Percentiles rank a stretch among this genome's conserved stretches.
These are phyloP conservation scores for Alnus glutinosa DNA, from an alignment of 306 rosid species.

Conservation along the genomic window DNA sequence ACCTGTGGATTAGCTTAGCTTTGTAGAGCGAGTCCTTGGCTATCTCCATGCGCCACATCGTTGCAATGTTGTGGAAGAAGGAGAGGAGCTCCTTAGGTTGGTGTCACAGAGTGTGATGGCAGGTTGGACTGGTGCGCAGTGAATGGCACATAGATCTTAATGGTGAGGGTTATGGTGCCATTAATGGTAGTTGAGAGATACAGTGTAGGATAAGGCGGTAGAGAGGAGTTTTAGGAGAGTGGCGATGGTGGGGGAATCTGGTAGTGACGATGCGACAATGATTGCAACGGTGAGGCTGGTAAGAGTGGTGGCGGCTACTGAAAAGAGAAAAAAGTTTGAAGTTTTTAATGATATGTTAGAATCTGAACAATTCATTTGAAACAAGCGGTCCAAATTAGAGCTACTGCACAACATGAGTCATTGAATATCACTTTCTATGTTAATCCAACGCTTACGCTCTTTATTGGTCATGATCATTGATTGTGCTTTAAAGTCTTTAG, in stretches of 20 bases:
- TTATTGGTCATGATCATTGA: too few relatives aligned
- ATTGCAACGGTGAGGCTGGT: too few relatives aligned
- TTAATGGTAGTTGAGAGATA: slow-evolving; percentile 34
- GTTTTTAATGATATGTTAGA: too few relatives aligned
- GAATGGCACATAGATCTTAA: slow-evolving; percentile 78
- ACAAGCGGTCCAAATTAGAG: too few relatives aligned
- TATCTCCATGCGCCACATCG: slow-evolving; percentile 89
- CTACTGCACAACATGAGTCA: too few relatives aligned
- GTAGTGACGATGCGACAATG: too few relatives aligned
- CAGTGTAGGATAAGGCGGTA: slow-evolving; percentile 32
- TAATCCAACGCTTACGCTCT: too few relatives aligned
- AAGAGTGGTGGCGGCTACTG: too few relatives aligned
- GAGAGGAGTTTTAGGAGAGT: slow-evolving; percentile 48
- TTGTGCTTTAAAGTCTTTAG: too few relatives aligned
- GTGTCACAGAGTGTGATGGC: slow-evolving; percentile 77
- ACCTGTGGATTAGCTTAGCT: slow-evolving; percentile 87
- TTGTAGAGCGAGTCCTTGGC: slow-evolving; percentile 90
- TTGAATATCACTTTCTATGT: too few relatives aligned
- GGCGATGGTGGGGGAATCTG: not conserved
- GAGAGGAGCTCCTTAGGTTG: slow-evolving; percentile 48
- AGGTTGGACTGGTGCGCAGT: slow-evolving; percentile 61
- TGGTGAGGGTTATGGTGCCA: slow-evolving; percentile 41
- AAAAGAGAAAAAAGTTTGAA: too few relatives aligned
- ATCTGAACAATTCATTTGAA: too few relatives aligned
- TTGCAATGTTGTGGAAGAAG: slow-evolving; percentile 68